These are phyloP conservation scores for Alternaria novae-zelandiae DNA, from an alignment of 2,329 filamentous ascomycete species.

Conservation along the genomic window DNA sequence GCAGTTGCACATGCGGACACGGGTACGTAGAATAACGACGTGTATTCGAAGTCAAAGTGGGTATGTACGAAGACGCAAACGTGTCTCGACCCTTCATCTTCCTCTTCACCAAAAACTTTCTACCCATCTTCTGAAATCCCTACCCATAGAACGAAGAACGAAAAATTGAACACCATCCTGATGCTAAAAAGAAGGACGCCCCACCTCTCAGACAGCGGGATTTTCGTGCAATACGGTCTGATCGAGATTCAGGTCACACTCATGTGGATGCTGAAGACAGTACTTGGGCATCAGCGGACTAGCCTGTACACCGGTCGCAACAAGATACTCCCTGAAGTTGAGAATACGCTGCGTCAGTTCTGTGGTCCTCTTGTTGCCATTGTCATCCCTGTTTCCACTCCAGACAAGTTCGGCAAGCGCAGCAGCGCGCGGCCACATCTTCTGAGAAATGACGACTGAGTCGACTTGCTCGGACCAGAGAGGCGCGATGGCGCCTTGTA, in stretches of 20 bases:
- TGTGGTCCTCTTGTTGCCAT: slow-evolving; percentile 60
- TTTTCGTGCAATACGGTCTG: slow-evolving; percentile 46
- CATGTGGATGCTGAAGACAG: slow-evolving; percentile 64
- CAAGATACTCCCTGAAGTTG: slow-evolving; percentile 66
- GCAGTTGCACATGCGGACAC: background rate
- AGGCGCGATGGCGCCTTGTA: slow-evolving; percentile 60
- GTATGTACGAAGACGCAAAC: background rate
- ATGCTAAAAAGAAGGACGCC: background rate
- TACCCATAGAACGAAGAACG: background rate
- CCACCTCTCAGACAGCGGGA: background rate
- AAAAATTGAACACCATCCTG: background rate
- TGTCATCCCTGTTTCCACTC: slow-evolving; percentile 60
- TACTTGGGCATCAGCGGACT: slow-evolving; percentile 63
- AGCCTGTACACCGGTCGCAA: slow-evolving; percentile 61
- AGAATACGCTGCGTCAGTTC: slow-evolving; percentile 62
- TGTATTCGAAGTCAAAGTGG: background rate
- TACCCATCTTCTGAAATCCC: background rate
- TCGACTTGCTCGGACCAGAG: slow-evolving; percentile 64
- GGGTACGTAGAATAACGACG: background rate
- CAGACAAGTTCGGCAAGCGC: slow-evolving; percentile 63
- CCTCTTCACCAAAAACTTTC: background rate
- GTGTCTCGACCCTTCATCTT: background rate
- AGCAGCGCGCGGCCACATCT: slow-evolving; percentile 64
- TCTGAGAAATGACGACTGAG: slow-evolving; percentile 57
- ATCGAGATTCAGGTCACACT: slow-evolving; percentile 62